Conservation (phyloP, 2,329 filamentous ascomycete genomes). For the Colletotrichum plurivorum region DNA sequence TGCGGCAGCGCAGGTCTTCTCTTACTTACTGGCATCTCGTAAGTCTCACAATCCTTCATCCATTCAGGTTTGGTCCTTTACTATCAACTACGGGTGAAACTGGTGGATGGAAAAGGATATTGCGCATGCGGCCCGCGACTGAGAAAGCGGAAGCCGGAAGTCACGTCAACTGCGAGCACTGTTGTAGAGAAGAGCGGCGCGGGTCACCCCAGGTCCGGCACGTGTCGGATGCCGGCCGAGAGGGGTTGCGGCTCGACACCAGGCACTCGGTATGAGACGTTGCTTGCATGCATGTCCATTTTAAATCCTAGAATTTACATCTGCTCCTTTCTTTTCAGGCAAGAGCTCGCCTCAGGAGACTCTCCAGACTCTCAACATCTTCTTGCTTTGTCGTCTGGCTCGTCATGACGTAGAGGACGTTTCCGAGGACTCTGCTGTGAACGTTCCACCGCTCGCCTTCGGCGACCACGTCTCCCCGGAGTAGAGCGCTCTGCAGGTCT, state of each 20-base stretch:
- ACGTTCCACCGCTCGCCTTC: constrained; percentile 58
- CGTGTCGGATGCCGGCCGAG: no score
- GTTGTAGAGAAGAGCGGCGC: no score
- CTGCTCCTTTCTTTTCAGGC: no score
- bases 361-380: constrained; percentile 52
- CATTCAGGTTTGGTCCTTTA: neutral
- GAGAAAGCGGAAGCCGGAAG: no score
- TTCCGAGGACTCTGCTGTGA: constrained; percentile 69
- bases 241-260: no score
- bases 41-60: neutral
- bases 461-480: neutral
- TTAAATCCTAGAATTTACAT: no score
- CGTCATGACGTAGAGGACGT: constrained; percentile 72
- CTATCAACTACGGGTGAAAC: neutral
- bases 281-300: no score
- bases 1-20: constrained; percentile 1
- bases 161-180: no score
- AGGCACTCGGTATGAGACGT: no score
- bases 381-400: constrained; percentile 59
- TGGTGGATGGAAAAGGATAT: neutral
- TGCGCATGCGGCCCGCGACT: neutral
- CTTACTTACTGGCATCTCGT: neutral
- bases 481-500: constrained; percentile 53
- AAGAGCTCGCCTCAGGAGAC: constrained; percentile 41
- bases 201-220: no score